Base-by-base conservation (phyloP, 2,329 filamentous ascomycete genomes). In the Colletotrichum navitas region DNA sequence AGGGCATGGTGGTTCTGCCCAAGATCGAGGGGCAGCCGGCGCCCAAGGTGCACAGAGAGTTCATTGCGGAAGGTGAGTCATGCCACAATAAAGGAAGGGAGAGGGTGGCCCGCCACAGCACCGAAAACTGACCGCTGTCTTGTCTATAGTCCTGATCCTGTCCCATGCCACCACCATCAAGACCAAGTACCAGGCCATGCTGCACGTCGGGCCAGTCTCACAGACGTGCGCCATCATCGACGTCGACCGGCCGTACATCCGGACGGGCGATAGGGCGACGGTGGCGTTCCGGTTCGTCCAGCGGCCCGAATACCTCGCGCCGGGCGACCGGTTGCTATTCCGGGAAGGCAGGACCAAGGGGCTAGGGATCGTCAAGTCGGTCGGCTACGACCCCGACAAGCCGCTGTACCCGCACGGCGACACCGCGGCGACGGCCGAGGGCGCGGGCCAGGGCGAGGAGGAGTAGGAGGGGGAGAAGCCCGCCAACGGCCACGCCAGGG, bases 151-250 rank as follows among this genome's bases (percentile, higher is more conserved):
- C 1, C 87, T 99, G 29, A 98, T 99, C 75, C 87, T 99, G 8
- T 97, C 93, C 5, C 96, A 99, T 78, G 94, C 95, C 0, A 99
- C 96, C 0, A 99, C 96, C 54, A 99, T 99, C 81, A 96, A 97
- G 81, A 94, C 91, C 0, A 95, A 94, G 77, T 99, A 99, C 76
- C 96, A 99, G 84, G 96, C 96, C 0, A 99, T 98, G 95, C 87
- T 99, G 29, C 96, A 99, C 77, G 95, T 99, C 5, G 96, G 96
- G 0, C 93, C 96, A 0, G 93, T 99, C 54, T 94, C 93, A 51
- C 96, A 99, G 83, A 99, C 96, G 0, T 99, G 96, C 79, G 91
- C 94, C 14, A 98, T 99, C 79, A 97, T 99, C 77, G 96, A 98
- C 78, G 96, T 99, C 75, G 96, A 99, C 79, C 91, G 95, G n/a